Base-by-base conservation (phyloP, 2,329 filamentous ascomycete species). In the Xylariaceae sp. region DNA sequence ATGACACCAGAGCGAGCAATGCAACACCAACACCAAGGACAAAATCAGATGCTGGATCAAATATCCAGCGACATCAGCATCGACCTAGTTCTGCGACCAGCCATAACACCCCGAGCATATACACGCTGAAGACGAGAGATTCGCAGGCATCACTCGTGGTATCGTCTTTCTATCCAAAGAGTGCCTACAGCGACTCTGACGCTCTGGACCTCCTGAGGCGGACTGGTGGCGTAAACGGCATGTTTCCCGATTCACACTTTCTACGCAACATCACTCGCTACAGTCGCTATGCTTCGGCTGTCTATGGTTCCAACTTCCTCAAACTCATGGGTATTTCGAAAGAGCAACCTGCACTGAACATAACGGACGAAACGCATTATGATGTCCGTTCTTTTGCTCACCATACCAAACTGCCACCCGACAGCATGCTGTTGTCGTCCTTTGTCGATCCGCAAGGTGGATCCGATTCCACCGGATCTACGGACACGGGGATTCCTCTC, bases 371-470 rank as follows among this genome's bases (percentile, higher is more conserved):
- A 45, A 77, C 74, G 1, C 82, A 86, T 59, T 71, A 76, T 45
- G 82, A 86, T 58, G 74, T 86, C 30, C 76, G 80, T 5, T 81
- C 81, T 3, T 86, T 86, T 59, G 80, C 80, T 1, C 77, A 78
- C 42, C 83, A 86, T 60, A 84, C 83, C 0, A 75, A 79, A 42
- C 74, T 81, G 0, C 73, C 78, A 3, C 70, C 79, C 0, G 73
- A 75, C 38, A 83, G 77, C 44, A 78, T 87, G 41, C 69, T 89
- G 1, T 68, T 89, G 2, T 85, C 85, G 0, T 89, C 86, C 0
- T 88, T 86, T 60, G 80, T 86, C 38, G 85, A 89, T 59, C 76
- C 82, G 2, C 78, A 85, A 47, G 85, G 85, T 30, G 84, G 84
- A 3, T 79, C 82, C 2, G 84, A 87, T 58, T 75, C 80, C 0